These are phyloP conservation scores for Trypethelium eluteriae DNA, from an alignment of 495 filamentous ascomycete genomes.

Conservation along the genomic window DNA sequence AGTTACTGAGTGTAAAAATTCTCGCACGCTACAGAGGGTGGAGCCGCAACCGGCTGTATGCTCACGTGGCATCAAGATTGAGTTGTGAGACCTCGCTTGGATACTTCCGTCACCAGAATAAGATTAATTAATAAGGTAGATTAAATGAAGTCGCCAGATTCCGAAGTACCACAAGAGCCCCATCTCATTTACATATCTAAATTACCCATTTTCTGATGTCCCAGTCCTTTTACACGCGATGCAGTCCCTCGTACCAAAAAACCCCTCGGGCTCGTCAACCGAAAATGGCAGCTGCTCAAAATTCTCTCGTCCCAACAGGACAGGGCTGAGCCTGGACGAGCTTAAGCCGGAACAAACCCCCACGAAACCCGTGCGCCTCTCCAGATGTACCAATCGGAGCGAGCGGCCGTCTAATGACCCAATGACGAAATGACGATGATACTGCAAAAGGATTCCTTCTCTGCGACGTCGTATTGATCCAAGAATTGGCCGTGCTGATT, in stretches of 20 bases:
- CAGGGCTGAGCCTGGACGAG: neutral
- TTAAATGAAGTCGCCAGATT: neutral
- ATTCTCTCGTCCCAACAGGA: neutral
- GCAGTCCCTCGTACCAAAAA: neutral
- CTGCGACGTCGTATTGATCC: too few species aligned
- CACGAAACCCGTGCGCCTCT: neutral
- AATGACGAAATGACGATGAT: neutral
- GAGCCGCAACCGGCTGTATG: too few species aligned
- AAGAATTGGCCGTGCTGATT: neutral
- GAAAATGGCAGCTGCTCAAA: constrained; percentile 1
- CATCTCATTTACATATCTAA: neutral
- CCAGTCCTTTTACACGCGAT: neutral
- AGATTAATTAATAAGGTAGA: neutral
- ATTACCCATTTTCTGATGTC: neutral
- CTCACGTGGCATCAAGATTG: too few species aligned
- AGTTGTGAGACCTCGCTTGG: neutral
- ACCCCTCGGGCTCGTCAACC: neutral
- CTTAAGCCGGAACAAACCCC: neutral
- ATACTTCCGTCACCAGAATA: neutral
- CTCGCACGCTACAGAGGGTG: too few species aligned
- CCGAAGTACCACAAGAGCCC: neutral
- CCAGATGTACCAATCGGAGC: constrained; percentile 1
- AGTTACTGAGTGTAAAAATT: too few species aligned
- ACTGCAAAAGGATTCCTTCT: neutral
- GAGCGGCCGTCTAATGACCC: neutral